Evolutionary conservation across 768 basidiomycete genomes (phyloP).

Genomic region (Arthromyces matolae): DNA sequence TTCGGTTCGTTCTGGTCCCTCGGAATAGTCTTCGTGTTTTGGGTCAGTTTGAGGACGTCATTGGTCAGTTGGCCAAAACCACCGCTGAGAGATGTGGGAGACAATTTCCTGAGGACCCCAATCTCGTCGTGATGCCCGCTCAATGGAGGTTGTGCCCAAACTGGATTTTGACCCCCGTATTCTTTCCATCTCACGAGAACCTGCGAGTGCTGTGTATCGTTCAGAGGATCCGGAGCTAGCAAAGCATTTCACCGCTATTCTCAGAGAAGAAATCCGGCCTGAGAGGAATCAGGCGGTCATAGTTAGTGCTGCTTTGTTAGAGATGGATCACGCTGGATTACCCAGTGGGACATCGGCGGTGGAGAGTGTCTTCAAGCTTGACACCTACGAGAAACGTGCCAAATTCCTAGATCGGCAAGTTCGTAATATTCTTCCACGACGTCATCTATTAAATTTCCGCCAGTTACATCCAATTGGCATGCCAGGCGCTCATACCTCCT

Average conservation of each 20-base stretch:
- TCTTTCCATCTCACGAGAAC: constrained; percentile 44
- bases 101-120: constrained; percentile 21
- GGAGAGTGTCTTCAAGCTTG: constrained; percentile 41
- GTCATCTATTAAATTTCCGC: neutral
- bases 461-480: constrained; percentile 50
- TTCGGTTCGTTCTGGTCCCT: constrained; percentile 45
- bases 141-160: constrained; percentile 44
- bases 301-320: constrained; percentile 49
- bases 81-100: constrained; percentile 29
- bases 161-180: constrained; percentile 40
- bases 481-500: constrained; percentile 49
- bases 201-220: constrained; percentile 44
- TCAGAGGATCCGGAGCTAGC: constrained; percentile 40
- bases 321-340: constrained; percentile 43
- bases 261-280: constrained; percentile 41
- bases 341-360: constrained; percentile 43
- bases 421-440: neutral
- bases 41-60: constrained; percentile 41
- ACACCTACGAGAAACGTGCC: constrained; percentile 42
- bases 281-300: constrained; percentile 40
- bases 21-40: constrained; percentile 33
- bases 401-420: constrained; percentile 45
- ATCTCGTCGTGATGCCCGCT: constrained; percentile 42
- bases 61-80: constrained; percentile 28
- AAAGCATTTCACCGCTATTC: constrained; percentile 51